Conservation (phyloP, 306 rosid genomes). For the Myrica gale region DNA sequence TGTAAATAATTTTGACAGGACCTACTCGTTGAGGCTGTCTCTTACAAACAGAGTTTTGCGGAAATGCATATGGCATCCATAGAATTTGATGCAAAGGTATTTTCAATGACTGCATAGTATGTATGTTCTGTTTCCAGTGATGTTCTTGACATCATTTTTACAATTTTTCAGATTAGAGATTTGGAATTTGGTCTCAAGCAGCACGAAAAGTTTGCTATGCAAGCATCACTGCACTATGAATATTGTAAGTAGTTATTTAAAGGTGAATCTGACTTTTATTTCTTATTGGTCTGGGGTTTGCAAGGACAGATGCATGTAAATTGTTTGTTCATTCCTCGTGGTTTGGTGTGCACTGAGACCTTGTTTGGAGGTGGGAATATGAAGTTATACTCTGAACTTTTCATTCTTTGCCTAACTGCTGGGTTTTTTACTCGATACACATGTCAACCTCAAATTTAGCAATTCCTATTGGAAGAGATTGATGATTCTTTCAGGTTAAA, state of each 20-base stretch:
- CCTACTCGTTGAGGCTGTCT: slow-evolving; percentile 62
- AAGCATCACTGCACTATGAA: slow-evolving; percentile 55
- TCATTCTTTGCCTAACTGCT: no score
- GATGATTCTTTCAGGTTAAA: no score
- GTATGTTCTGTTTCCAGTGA: slow-evolving; percentile 8
- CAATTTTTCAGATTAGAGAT: slow-evolving; percentile 65
- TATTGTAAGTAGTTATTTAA: slow-evolving; percentile 48
- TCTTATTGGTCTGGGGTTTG: no score
- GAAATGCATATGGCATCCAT: slow-evolving; percentile 59
- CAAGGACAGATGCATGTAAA: no score
- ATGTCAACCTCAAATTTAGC: no score
- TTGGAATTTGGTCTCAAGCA: slow-evolving; percentile 68
- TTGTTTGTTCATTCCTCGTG: no score
- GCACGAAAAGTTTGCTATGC: slow-evolving; percentile 66
- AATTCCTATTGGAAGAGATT: no score
- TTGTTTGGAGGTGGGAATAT: no score
- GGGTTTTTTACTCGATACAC: no score
- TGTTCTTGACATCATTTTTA: slow-evolving; percentile 23
- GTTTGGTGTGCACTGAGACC: no score
- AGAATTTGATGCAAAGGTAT: slow-evolving; percentile 86
- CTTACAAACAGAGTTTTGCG: slow-evolving; percentile 45
- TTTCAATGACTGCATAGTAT: slow-evolving; percentile 3
- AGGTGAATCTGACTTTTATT: slow-evolving; percentile 14
- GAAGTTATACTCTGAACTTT: no score
- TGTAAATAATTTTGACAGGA: slow-evolving; percentile 43